Evolutionary conservation across 2,329 filamentous ascomycete genomes (phyloP).

Genomic region (Scytalidium lignicola): DNA sequence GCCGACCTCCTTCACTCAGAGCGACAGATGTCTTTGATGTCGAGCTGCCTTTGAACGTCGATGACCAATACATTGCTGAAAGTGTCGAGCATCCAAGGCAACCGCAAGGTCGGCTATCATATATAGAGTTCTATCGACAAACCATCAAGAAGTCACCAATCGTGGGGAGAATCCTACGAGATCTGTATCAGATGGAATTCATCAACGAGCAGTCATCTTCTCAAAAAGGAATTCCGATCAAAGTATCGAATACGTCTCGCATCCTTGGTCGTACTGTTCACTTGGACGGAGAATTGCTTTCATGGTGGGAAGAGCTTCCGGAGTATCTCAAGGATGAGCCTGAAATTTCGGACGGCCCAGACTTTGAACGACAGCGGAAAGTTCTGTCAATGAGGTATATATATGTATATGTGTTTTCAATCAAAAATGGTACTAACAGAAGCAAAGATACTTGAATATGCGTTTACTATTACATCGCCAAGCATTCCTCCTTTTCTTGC

Average conservation of each 20-base stretch:
- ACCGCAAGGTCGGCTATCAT: not conserved
- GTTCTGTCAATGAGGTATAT: not conserved
- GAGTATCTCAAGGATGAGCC: not conserved
- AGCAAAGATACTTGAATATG: not conserved
- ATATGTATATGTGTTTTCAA: too few species aligned
- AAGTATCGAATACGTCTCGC: not conserved
- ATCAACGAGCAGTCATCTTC: not conserved
- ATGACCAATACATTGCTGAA: slow-evolving; percentile 22
- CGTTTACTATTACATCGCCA: not conserved
- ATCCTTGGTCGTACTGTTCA: not conserved
- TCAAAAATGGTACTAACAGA: too few species aligned
- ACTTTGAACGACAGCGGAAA: not conserved
- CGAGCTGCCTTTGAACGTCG: slow-evolving; percentile 20
- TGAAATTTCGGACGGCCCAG: not conserved
- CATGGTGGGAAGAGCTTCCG: not conserved
- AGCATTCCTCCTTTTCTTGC: not conserved
- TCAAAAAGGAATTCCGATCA: not conserved
- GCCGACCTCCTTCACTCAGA: not conserved
- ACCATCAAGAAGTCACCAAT: not conserved
- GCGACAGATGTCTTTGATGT: slow-evolving; percentile 2
- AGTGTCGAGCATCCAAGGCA: not conserved
- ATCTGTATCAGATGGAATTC: not conserved
- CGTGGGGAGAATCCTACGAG: not conserved
- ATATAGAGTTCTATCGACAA: not conserved
- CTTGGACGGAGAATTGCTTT: not conserved